Conservation (phyloP, 1,284 basidiomycete genomes). For the Sparassis latifolia region DNA sequence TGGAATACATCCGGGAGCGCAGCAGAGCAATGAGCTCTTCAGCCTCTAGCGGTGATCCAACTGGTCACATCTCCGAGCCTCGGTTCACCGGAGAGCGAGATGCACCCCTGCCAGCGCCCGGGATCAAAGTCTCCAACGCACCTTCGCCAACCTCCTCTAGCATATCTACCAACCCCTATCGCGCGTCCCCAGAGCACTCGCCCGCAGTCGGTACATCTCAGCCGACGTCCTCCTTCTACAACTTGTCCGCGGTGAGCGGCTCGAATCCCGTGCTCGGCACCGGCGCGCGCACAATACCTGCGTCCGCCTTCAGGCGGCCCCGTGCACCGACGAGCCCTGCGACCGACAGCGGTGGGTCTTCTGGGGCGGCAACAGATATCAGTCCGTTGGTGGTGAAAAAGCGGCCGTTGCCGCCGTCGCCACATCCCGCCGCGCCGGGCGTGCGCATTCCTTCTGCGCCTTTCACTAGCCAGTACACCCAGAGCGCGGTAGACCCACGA, state of each 20-base stretch:
- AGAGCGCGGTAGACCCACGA: constrained; percentile 1
- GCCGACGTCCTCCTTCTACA: constrained; percentile 16
- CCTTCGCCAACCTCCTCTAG: constrained; percentile 20
- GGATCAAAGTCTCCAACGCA: constrained; percentile 7
- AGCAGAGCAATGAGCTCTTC: constrained; percentile 9
- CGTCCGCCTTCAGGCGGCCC: constrained; percentile 66
- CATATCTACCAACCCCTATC: constrained; percentile 26
- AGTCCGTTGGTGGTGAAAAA: constrained; percentile 46
- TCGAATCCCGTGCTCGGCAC: constrained; percentile 20
- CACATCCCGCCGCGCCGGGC: constrained; percentile 25
- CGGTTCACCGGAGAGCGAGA: constrained; percentile 10
- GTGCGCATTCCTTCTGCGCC: constrained; percentile 11
- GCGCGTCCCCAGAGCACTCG: constrained; percentile 33
- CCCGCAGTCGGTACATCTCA: constrained; percentile 20
- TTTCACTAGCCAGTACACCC: constrained; percentile 15
- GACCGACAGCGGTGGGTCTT: background rate
- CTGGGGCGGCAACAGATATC: constrained; percentile 29
- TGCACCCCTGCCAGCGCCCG: constrained; percentile 1
- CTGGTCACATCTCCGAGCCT: constrained; percentile 2
- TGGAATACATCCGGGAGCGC: constrained; percentile 16
- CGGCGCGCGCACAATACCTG: constrained; percentile 58
- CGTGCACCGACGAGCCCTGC: constrained; percentile 26
- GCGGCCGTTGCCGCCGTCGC: constrained; percentile 34
- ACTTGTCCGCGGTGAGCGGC: constrained; percentile 19
- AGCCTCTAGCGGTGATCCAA: constrained; percentile 1